These are phyloP conservation scores for Pistacia atlantica DNA, from an alignment of 345 rosid species.

Conservation along the genomic window DNA sequence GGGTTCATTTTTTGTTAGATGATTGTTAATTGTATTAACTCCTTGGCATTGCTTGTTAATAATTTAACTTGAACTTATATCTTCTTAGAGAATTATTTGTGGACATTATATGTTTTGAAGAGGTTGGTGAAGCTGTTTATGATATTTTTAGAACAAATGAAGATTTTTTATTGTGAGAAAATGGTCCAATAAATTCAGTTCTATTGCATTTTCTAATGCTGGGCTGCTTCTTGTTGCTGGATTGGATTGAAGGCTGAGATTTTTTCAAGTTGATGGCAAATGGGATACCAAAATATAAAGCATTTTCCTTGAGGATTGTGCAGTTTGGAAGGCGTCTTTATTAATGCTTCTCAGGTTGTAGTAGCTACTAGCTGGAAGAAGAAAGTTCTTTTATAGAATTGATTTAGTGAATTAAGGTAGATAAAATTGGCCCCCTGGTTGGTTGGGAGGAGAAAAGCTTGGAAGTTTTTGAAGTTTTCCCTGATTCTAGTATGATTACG, in stretches of 20 bases:
- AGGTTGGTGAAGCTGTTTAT: background rate
- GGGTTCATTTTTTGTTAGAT: background rate
- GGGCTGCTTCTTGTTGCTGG: slow-evolving; percentile 81
- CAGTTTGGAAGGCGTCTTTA: no score
- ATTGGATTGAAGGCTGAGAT: slow-evolving; percentile 63
- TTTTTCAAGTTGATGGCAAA: slow-evolving; percentile 90
- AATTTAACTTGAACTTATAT: no score
- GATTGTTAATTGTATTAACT: no score
- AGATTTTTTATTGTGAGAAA: slow-evolving; percentile 31
- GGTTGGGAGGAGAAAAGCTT: slow-evolving; percentile 84
- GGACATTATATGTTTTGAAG: no score
- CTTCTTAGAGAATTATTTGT: no score
- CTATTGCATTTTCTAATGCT: slow-evolving; percentile 71
- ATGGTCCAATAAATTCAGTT: slow-evolving; percentile 59
- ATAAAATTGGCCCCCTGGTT: no score
- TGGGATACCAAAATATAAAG: slow-evolving; percentile 74
- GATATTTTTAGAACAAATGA: slow-evolving; percentile 59
- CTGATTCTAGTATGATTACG: slow-evolving; percentile 71
- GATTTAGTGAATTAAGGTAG: no score
- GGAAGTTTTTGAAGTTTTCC: slow-evolving; percentile 82
- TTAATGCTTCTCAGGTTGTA: slow-evolving; percentile 76
- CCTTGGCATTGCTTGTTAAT: no score
- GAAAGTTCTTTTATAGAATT: slow-evolving; percentile 23
- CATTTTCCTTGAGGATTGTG: no score
- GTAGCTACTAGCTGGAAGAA: slow-evolving; percentile 61